Evolutionary conservation across 2,329 filamentous ascomycete genomes (phyloP).

Genomic region (Achaetomium macrosporum): DNA sequence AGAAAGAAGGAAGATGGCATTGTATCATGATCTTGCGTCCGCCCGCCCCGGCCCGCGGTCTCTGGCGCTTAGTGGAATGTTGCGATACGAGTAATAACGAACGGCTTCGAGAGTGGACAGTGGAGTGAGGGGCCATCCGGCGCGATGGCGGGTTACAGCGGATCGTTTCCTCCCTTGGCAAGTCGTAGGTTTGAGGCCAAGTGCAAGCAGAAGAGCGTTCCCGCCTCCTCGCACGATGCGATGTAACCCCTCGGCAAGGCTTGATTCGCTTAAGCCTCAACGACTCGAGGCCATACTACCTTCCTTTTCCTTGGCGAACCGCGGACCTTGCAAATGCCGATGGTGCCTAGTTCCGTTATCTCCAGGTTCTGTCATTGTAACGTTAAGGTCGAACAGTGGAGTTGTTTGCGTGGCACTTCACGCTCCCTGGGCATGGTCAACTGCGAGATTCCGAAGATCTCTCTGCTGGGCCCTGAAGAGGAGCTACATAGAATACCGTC

Average conservation of each 20-base stretch:
- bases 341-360: no score
- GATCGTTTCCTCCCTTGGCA: neutral
- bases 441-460: no score
- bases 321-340: neutral
- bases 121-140: neutral
- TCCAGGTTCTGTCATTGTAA: no score
- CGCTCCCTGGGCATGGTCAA: no score
- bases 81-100: neutral
- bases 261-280: neutral
- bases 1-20: neutral
- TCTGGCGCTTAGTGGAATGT: neutral
- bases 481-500: no score
- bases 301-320: neutral
- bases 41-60: neutral
- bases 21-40: neutral
- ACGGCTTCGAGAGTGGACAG: neutral
- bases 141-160: neutral
- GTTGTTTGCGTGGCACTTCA: neutral
- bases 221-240: neutral
- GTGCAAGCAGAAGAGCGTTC: neutral
- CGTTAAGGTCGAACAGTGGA: no score
- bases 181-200: no score
- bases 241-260: neutral
- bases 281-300: neutral
- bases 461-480: no score